Conservation (phyloP, 1,139 yeast genomes). For the Saccharomyces hybrid region DNA sequence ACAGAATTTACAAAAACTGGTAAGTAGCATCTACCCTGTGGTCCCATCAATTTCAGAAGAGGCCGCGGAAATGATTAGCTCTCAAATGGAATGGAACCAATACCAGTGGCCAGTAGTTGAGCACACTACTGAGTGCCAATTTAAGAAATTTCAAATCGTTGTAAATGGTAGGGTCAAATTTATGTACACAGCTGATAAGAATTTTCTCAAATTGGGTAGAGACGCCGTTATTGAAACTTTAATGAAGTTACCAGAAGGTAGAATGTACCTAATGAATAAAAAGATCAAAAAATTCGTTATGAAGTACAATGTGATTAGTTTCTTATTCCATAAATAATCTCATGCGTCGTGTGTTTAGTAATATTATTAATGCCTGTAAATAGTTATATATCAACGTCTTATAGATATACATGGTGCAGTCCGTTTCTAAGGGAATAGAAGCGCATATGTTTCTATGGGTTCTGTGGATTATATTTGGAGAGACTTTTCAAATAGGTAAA, state of each 20-base stretch:
- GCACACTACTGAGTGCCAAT: constrained; percentile 34
- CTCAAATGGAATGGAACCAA: constrained; percentile 40
- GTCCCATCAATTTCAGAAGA: constrained; percentile 77
- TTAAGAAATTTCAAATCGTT: constrained; percentile 44
- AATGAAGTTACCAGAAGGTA: constrained; percentile 22
- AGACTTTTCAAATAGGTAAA: constrained; percentile 43
- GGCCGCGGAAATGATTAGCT: constrained; percentile 53
- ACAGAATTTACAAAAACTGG: constrained; percentile 48
- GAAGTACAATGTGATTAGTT: constrained; percentile 35
- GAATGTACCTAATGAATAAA: constrained; percentile 33
- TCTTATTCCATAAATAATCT: constrained; percentile 21
- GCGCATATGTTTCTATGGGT: too few relatives aligned
- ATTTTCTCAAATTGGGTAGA: constrained; percentile 33
- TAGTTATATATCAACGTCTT: constrained; percentile 8
- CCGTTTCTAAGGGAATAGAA: not conserved
- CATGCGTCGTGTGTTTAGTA: not conserved
- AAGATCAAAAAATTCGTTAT: constrained; percentile 36
- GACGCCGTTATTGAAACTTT: constrained; percentile 34
- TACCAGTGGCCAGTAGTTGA: constrained; percentile 50
- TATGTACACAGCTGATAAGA: constrained; percentile 36
- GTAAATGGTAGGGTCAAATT: constrained; percentile 65
- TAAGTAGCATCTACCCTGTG: constrained; percentile 38
- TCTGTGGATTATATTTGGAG: constrained; percentile 10
- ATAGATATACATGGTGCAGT: not conserved
- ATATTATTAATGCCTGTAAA: constrained; percentile 4